Evolutionary conservation across 1,284 basidiomycete species (phyloP), one percentile per base, ranked within the genome.

Genomic region (Cryptococcus sp.): DNA sequence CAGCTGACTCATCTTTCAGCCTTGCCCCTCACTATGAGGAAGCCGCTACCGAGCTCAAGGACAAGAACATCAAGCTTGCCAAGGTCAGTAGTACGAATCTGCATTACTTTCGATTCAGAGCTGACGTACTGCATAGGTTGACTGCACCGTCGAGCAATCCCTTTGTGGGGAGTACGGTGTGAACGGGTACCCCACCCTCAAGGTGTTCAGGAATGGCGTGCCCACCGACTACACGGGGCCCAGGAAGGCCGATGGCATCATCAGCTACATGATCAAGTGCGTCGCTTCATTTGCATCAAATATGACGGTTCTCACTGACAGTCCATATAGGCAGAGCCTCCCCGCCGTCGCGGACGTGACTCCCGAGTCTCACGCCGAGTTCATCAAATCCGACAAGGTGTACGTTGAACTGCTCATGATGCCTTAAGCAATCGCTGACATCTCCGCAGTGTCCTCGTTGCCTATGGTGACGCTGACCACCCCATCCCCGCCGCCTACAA

Each of bases 191-290:
- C 80, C 80, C 4, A 82, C 81, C 33, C 67, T 79, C 54, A 93
- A 96, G 76, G 87, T 98, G 48, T 98, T 94, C 86, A 87, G 87
- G 67, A 84, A 89, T 62, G 96, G 95, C 58, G 83, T 84, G 43
- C 76, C 86, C 44, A 75, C 81, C 21, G 88, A 92, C 53, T 98
- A 98, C 79, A 78, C 74, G 60, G 96, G 96, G 48, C 88, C 92
- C 45, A 84, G 96, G 57, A 91, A 97, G 79, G 87, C 92, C 16
- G 96, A 98, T 66, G 95, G 96, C 35, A 98, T 99, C 71, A 82
- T 98, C 76, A 87, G 86, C 75, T 98, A 98, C 82, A 98, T 99
- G 96, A 78, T 85, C 81, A 98, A 98, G 93, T 93, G 65, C 68
- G 87, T 80, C 2, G 16, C 18, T n/a, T 38, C 9, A 8, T 9